These are phyloP conservation scores for Linum usitatissimum DNA, from an alignment of 345 rosid species.

Conservation along the genomic window DNA sequence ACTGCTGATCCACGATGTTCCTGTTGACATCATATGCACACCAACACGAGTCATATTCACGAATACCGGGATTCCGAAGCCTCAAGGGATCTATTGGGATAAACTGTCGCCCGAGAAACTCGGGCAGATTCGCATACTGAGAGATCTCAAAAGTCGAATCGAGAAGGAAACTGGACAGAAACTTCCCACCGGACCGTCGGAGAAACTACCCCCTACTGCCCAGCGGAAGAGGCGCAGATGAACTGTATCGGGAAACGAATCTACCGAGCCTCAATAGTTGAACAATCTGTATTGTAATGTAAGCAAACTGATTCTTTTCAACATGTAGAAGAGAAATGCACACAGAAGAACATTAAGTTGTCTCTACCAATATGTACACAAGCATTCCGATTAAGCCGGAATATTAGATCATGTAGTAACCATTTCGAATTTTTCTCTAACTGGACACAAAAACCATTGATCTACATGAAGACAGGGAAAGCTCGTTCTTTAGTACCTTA, in stretches of 20 bases:
- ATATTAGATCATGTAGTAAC: no score
- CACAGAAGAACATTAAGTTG: background rate
- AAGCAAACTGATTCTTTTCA: background rate
- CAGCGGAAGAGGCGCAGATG: constrained; percentile 25
- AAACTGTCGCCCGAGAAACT: constrained; percentile 75
- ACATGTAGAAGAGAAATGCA: background rate
- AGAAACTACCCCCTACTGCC: constrained; percentile 67
- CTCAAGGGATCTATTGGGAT: constrained; percentile 84
- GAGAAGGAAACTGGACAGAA: constrained; percentile 56
- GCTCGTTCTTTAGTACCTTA: constrained; percentile 11
- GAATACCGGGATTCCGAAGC: constrained; percentile 57
- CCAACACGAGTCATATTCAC: constrained; percentile 71
- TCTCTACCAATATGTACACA: background rate
- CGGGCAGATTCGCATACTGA: constrained; percentile 59
- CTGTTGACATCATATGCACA: constrained; percentile 83
- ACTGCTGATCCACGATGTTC: constrained; percentile 74
- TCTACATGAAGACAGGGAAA: background rate
- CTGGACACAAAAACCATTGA: background rate
- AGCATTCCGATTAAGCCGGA: background rate
- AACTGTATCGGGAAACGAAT: background rate
- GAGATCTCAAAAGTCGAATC: constrained; percentile 56
- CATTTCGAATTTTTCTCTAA: no score
- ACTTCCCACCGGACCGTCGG: constrained; percentile 63
- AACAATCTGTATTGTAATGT: background rate
- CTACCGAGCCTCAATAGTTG: background rate